Percentiles rank a stretch among this genome's conserved stretches.
Conservation (phyloP, 345 rosid species). For the Nephelium lappaceum region DNA sequence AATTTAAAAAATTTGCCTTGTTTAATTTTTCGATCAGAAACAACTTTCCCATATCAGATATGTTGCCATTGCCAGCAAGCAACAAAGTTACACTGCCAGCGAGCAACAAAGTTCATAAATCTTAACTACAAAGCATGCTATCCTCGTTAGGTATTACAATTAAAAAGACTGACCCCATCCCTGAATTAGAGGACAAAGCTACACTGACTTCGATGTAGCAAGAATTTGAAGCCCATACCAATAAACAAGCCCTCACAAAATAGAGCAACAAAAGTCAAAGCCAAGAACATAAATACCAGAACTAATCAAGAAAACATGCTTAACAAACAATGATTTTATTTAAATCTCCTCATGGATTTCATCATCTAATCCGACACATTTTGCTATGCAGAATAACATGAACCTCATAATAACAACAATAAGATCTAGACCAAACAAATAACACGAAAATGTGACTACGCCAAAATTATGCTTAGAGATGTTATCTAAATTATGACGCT, state of each 20-base stretch:
- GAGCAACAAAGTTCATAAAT: too few relatives aligned
- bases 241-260: not conserved
- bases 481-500: conserved; percentile 3
- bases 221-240: not conserved
- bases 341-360: not conserved
- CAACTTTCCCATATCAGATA: too few relatives aligned
- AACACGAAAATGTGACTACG: conserved; percentile 9
- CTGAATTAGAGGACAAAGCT: too few relatives aligned
- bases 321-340: conserved; percentile 3
- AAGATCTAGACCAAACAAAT: not conserved
- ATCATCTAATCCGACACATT: conserved; percentile 9
- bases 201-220: too few relatives aligned
- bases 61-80: too few relatives aligned
- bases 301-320: not conserved
- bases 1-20: too few relatives aligned
- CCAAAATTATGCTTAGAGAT: conserved; percentile 1
- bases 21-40: too few relatives aligned
- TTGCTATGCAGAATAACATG: not conserved
- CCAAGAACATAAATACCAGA: not conserved
- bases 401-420: not conserved
- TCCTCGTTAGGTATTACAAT: too few relatives aligned
- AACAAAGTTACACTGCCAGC: too few relatives aligned
- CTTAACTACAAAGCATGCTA: too few relatives aligned
- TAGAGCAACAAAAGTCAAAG: not conserved
- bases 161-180: too few relatives aligned